These are phyloP conservation scores for Hondaea fermentalgiana DNA, from an alignment of 108 stramenopile genomes.

Conservation along the genomic window DNA sequence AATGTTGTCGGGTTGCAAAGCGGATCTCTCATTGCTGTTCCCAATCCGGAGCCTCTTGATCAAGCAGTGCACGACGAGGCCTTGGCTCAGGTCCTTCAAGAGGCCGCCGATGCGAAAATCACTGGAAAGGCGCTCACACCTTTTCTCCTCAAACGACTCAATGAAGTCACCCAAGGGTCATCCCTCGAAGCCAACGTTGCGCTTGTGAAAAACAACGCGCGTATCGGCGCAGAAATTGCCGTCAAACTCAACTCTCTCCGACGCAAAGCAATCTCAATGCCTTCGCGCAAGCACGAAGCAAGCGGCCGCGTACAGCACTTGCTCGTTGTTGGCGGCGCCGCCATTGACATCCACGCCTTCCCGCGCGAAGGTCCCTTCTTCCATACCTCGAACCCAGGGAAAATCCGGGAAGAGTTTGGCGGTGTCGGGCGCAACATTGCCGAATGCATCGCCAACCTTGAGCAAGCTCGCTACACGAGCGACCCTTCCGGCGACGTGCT, in stretches of 20 bases:
- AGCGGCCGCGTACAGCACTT: neutral
- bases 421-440: conserved; percentile 53
- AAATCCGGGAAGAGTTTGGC: conserved; percentile 21
- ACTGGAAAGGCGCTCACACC: conserved; percentile 82
- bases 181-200: conserved; percentile 68
- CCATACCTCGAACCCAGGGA: conserved; percentile 39
- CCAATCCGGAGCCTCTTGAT: conserved; percentile 74
- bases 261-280: neutral
- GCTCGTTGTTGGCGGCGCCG: conserved; percentile 72
- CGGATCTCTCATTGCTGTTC: conserved; percentile 87
- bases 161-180: conserved; percentile 39
- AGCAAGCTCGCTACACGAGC: conserved; percentile 28
- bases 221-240: conserved; percentile 79
- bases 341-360: conserved; percentile 64
- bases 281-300: neutral
- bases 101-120: conserved; percentile 41
- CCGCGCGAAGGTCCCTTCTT: conserved; percentile 37
- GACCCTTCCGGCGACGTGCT: neutral
- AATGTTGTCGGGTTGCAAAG: conserved; percentile 47
- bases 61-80: conserved; percentile 69
- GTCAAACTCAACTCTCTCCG: conserved; percentile 42
- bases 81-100: conserved; percentile 65
- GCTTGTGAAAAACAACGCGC: conserved; percentile 77
- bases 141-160: conserved; percentile 64
- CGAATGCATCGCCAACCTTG: conserved; percentile 37